Evolutionary conservation across 2,329 filamentous ascomycete genomes (phyloP).

Genomic region (Xylariaceae sp.): DNA sequence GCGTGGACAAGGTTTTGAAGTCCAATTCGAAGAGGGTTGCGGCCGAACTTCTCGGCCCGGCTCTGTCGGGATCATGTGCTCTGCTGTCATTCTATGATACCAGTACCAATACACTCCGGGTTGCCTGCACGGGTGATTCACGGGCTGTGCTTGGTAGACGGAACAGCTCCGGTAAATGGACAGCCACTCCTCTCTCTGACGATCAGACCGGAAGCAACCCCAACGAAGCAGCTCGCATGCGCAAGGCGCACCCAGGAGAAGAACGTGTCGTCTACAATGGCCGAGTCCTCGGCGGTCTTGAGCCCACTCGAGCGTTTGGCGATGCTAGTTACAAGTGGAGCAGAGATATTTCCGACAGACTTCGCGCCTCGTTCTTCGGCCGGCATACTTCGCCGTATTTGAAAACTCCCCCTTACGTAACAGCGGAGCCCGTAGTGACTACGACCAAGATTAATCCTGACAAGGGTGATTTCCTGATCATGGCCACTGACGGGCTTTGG

Average conservation of each 20-base stretch:
- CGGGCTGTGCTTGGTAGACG: constrained; percentile 84
- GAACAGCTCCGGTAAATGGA: constrained; percentile 79
- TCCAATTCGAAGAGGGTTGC: constrained; percentile 84
- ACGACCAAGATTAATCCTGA: constrained; percentile 86
- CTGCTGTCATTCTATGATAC: constrained; percentile 95
- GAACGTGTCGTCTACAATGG: constrained; percentile 82
- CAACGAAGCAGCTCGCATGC: constrained; percentile 75
- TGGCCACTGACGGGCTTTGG: constrained; percentile 96
- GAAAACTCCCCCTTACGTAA: constrained; percentile 93
- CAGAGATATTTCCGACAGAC: constrained; percentile 71
- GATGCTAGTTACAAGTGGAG: constrained; percentile 98
- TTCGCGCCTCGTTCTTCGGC: constrained; percentile 84
- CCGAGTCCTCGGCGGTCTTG: constrained; percentile 82
- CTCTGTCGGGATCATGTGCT: constrained; percentile 93
- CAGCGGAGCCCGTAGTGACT: constrained; percentile 89
- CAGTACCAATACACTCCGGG: constrained; percentile 76
- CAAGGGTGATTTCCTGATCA: constrained; percentile 88
- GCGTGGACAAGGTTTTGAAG: constrained; percentile 84
- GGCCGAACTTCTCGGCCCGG: constrained; percentile 85
- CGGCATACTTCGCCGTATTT: constrained; percentile 69
- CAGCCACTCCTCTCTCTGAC: constrained; percentile 78
- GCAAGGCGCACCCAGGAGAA: constrained; percentile 82
- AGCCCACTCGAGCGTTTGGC: constrained; percentile 90
- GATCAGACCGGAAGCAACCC: constrained; percentile 91
- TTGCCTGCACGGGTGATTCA: constrained; percentile 95